Evolutionary conservation across 257 asterid species (phyloP).

Genomic region (Solanum etuberosum): DNA sequence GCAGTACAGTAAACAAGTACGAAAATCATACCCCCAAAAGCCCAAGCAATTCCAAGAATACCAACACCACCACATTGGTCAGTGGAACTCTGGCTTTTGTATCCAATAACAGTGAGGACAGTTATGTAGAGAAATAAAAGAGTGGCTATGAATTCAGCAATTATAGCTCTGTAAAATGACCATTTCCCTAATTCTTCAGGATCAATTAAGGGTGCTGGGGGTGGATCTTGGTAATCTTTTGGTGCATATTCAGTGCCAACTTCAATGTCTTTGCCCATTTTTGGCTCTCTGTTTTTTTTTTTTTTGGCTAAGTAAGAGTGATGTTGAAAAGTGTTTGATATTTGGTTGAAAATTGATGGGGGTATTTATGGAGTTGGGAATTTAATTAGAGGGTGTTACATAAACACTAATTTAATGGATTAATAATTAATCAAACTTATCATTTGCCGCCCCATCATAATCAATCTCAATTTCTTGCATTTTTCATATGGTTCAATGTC

Average conservation of each 20-base stretch:
- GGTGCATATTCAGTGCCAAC: constrained; percentile 32
- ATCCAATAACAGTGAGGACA: constrained; percentile 60
- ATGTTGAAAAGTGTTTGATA: not conserved
- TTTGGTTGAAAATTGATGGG: constrained; percentile 4
- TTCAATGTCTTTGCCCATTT: constrained; percentile 47
- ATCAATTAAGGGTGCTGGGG: constrained; percentile 50
- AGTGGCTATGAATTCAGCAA: constrained; percentile 68
- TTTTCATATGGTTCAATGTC: not conserved
- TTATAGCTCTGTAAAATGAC: constrained; percentile 64
- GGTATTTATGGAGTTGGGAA: constrained; percentile 27
- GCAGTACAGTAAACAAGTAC: constrained; percentile 80
- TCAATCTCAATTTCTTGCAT: not conserved
- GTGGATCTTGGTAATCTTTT: constrained; percentile 68
- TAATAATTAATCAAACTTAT: not conserved
- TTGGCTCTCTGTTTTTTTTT: not conserved
- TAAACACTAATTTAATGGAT: not conserved
- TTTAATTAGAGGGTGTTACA: not conserved
- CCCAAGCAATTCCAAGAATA: constrained; percentile 80
- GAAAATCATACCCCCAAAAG: constrained; percentile 80
- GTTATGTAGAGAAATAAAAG: constrained; percentile 56
- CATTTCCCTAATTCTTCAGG: constrained; percentile 46
- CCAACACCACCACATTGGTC: constrained; percentile 69
- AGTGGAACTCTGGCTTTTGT: constrained; percentile 43
- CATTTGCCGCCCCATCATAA: not conserved
- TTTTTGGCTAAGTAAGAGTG: not conserved